Conservation (phyloP, 768 basidiomycete species). For the Auriscalpium orientale region DNA sequence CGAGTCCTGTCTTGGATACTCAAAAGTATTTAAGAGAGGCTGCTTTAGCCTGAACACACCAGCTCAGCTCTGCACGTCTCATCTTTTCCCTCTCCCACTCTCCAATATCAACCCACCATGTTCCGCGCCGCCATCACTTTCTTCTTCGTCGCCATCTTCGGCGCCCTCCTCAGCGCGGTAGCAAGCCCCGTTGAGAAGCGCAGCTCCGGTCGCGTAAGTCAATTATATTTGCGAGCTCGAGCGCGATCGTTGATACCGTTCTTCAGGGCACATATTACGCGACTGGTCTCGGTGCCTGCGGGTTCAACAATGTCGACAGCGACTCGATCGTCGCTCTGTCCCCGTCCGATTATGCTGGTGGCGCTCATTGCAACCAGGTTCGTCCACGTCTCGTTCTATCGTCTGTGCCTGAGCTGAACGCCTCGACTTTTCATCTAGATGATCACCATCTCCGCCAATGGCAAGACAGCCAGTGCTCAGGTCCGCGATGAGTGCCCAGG, state of each 20-base stretch:
- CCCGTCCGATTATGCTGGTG: constrained; percentile 42
- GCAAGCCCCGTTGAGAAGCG: constrained; percentile 49
- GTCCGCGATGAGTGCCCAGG: constrained; percentile 51
- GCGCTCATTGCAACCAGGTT: constrained; percentile 56
- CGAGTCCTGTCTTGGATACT: too few relatives aligned
- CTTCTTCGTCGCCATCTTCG: constrained; percentile 32
- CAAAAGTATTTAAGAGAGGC: too few relatives aligned
- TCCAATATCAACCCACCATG: background rate
- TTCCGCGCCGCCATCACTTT: constrained; percentile 15
- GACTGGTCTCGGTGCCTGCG: constrained; percentile 58
- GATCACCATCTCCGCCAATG: constrained; percentile 53
- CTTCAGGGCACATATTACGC: constrained; percentile 62
- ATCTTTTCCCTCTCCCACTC: too few relatives aligned
- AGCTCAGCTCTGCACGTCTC: too few relatives aligned
- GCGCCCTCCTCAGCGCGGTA: constrained; percentile 30
- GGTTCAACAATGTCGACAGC: constrained; percentile 36
- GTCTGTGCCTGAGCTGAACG: background rate
- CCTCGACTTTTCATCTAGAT: constrained; percentile 9
- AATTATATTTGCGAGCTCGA: background rate
- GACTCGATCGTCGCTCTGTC: constrained; percentile 60
- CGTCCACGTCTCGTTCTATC: constrained; percentile 11
- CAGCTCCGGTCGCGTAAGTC: constrained; percentile 40
- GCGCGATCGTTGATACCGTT: background rate
- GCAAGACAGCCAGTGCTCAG: constrained; percentile 41
- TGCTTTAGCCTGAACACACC: too few relatives aligned